Percentiles rank a stretch among this genome's conserved stretches.
These are phyloP conservation scores for Vigna reflexopilosa DNA, from an alignment of 306 rosid genomes.

Conservation along the genomic window DNA sequence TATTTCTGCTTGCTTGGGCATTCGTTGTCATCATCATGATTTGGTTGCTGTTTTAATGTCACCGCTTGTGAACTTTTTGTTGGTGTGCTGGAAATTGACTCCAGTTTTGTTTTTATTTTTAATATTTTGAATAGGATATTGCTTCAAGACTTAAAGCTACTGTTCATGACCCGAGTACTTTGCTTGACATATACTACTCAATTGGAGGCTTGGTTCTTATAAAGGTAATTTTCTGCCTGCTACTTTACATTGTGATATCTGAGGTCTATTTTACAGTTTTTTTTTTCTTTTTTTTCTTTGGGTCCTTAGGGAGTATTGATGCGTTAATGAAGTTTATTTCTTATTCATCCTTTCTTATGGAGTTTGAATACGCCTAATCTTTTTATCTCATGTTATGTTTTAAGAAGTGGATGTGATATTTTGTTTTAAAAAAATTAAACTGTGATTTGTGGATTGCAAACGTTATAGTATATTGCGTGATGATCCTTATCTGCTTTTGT, in stretches of 20 bases:
- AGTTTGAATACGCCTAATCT: conserved; percentile 21
- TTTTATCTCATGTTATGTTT: neutral
- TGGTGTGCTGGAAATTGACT: conserved; percentile 33
- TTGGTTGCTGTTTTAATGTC: conserved; percentile 31
- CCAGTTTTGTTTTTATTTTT: neutral
- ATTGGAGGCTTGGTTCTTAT: conserved; percentile 77
- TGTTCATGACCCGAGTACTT: conserved; percentile 63
- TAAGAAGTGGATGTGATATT: neutral
- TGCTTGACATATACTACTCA: conserved; percentile 80
- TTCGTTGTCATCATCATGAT: neutral
- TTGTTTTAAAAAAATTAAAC: neutral
- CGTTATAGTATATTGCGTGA: conserved; percentile 27
- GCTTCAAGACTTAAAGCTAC: conserved; percentile 65
- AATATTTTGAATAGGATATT: conserved; percentile 58
- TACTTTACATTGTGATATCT: neutral
- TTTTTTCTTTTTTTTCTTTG: conserved; percentile 24
- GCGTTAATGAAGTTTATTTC: conserved; percentile 9
- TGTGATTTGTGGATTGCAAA: conserved; percentile 15
- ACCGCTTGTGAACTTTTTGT: conserved; percentile 26
- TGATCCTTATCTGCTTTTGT: conserved; percentile 44
- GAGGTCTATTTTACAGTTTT: neutral
- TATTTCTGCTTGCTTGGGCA: neutral
- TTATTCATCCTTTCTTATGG: conserved; percentile 29
- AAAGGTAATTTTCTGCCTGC: conserved; percentile 59
- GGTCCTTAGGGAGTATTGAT: neutral